Evolutionary conservation across 2,329 filamentous ascomycete genomes (phyloP).

Genomic region (Calonectria montana): DNA sequence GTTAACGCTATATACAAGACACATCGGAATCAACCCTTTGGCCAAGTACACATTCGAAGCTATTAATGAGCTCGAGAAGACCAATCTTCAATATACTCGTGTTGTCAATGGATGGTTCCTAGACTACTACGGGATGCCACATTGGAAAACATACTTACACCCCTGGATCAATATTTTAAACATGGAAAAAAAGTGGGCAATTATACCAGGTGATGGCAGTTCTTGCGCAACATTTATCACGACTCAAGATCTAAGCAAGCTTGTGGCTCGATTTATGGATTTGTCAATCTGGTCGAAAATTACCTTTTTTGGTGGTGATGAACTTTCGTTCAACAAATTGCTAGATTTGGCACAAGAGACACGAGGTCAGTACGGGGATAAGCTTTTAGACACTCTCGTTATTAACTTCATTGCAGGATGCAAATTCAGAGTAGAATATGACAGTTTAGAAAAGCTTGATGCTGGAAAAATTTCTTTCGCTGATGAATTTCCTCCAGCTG

Average conservation of each 20-base stretch:
- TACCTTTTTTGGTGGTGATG: constrained; percentile 24
- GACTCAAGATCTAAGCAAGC: constrained; percentile 33
- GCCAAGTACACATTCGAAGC: constrained; percentile 39
- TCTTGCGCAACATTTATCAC: constrained; percentile 33
- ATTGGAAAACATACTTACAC: constrained; percentile 31
- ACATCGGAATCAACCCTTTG: constrained; percentile 32
- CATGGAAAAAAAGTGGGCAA: constrained; percentile 38
- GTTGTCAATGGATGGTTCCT: constrained; percentile 39
- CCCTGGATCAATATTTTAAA: constrained; percentile 40
- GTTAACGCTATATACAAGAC: constrained; percentile 10
- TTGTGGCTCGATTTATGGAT: constrained; percentile 34
- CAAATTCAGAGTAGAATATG: constrained; percentile 27
- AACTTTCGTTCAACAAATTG: constrained; percentile 27
- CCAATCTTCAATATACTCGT: constrained; percentile 25
- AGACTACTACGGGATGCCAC: constrained; percentile 43
- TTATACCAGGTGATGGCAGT: constrained; percentile 28
- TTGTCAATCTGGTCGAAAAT: constrained; percentile 20
- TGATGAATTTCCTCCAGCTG: constrained; percentile 33
- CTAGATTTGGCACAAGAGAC: constrained; percentile 25
- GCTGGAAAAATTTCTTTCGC: constrained; percentile 40
- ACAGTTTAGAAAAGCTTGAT: constrained; percentile 37
- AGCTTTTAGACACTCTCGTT: accelerated
- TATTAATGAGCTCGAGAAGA: constrained; percentile 27
- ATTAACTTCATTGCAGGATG: not conserved
- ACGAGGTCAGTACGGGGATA: not conserved